Evolutionary conservation across 495 filamentous ascomycete species (phyloP), one percentile per base, ranked within the genome.

Genomic region (Tuber brumale): DNA sequence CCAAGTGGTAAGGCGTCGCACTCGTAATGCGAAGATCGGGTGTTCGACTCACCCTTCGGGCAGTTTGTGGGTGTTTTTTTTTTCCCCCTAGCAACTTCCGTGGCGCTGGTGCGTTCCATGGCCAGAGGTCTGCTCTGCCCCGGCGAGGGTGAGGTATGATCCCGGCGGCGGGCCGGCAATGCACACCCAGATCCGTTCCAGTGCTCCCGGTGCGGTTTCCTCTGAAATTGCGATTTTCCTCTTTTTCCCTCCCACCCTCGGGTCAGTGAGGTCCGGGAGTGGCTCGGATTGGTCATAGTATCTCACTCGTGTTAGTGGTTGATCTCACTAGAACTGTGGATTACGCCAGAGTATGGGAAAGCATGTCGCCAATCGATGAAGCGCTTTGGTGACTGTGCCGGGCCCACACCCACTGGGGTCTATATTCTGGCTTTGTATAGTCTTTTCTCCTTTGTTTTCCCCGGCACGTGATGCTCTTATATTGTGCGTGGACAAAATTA

Each of bases 1-100:
- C 78, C 78, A 80, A 80, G 78, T 78, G 78, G 79, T 80, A 80
- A 80, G 79, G 79, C 79, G 79, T 80, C 77, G 79, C 79, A 80
- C 79, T 80, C 76, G 79, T 80, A 80, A 80, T 80, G 78, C 79
- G 77, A 80, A 80, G 78, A 80, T 80, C 79, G 74, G 79, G 74
- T 72, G 78, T 80, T 80, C 79, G 80, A 80, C 79, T 80, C 78
- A 72, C 77, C 75, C 71, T 74, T 76, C 71, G 79, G 73, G 79
- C 79, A 80, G 12, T 74, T 74, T 74, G 51, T 27, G 37, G 18
- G 35, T 41, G 48, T 74, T 66, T 73, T 69, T 72, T 70, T 18
- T 16, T 35, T 35, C 8, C 1, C n/a, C 3, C 1, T 3, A n/a
- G n/a, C n/a, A 18, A 7, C 0, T 31, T 31, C 10, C 1, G 46